A percentile compares a stretch with the other conserved stretches of the same genome.
Evolutionary conservation across 2,329 filamentous ascomycete genomes (phyloP).

Genomic region (Endoconidiophora polonica): DNA sequence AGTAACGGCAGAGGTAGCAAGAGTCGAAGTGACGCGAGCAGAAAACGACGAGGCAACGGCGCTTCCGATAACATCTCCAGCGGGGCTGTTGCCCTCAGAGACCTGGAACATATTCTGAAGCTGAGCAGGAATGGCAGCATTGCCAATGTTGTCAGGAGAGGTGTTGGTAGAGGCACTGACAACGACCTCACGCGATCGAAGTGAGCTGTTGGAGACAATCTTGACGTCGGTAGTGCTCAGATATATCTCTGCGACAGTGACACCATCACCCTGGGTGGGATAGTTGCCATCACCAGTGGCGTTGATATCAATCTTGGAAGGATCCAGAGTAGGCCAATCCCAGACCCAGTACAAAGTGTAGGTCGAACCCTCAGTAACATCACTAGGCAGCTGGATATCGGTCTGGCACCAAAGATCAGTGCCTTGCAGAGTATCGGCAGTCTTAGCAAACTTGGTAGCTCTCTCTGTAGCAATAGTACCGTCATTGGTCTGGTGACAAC

Average conservation of each 20-base stretch:
- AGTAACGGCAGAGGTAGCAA: slow-evolving; percentile 11
- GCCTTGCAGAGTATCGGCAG: slow-evolving; percentile 33
- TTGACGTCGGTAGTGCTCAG: slow-evolving; percentile 26
- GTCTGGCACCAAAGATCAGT: slow-evolving; percentile 63
- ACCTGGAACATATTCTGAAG: slow-evolving; percentile 30
- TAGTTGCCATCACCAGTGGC: slow-evolving; percentile 25
- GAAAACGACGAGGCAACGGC: background rate
- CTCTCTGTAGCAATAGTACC: slow-evolving; percentile 41
- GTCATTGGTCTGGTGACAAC: slow-evolving; percentile 69
- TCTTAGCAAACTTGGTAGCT: slow-evolving; percentile 34
- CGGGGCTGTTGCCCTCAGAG: slow-evolving; percentile 13
- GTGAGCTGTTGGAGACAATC: slow-evolving; percentile 16
- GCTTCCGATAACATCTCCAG: background rate
- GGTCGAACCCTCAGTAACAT: slow-evolving; percentile 41
- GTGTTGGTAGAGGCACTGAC: background rate
- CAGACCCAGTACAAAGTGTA: slow-evolving; percentile 93
- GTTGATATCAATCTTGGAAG: slow-evolving; percentile 24
- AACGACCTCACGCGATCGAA: background rate
- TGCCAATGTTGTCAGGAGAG: slow-evolving; percentile 23
- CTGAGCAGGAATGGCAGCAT: slow-evolving; percentile 28
- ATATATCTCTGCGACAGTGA: slow-evolving; percentile 24
- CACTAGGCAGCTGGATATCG: slow-evolving; percentile 56
- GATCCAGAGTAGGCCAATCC: slow-evolving; percentile 62
- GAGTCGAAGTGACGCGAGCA: background rate
- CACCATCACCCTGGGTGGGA: slow-evolving; percentile 16